Evolutionary conservation across 176 grass and related monocot genomes (phyloP), one percentile per base, ranked within the genome.

Genomic region (Musa acuminata): DNA sequence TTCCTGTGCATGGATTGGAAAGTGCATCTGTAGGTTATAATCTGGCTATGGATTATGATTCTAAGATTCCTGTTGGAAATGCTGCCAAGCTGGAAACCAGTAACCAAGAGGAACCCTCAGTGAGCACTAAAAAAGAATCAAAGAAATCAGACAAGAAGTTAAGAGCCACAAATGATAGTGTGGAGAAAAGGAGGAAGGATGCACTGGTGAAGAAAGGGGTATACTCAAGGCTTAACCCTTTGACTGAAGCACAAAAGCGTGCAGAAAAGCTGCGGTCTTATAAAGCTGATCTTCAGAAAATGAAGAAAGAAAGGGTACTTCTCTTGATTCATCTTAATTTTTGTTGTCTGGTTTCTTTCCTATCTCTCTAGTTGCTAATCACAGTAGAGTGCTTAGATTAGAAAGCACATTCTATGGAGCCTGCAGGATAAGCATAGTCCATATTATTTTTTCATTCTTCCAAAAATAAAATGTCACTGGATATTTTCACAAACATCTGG

Each of bases 241-340:
- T 82, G 16, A 82, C 82, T 65, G 96, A 94, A 78, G 96, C 96
- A 52, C 91, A 99, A 78, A 99, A 99, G 80, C 88, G 96, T 58
- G 96, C 96, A 53, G 89, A 99, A 58, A 91, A 99, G 51, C 26
- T 99, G 76, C 86, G 96, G 29, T 81, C 82, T 22, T 99, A 89
- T 43, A 99, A 99, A 87, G 91, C 91, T 11, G 84, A 94, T 72
- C 90, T 99, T 78, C 88, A 89, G 49, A 99, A 95, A 85, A 64
- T 83, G 70, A 99, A 94, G 80, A 99, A 94, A 72, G 91, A 99
- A 71, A 80, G 85, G 91, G 96, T 94, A 77, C 27, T 49, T 29
- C 64, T 81, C 71, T 67, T 74, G 48, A 53, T 27, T 54, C 35
- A 11, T 48, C 55, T 19, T 13, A 57, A 35, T 80, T 24, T 27